These are phyloP conservation scores for Hordeum vulgare DNA, from an alignment of 176 grass and related monocot genomes.

Conservation along the genomic window MorexV3_pseudomolecules_assembly NC_058521.1:515279720-515280219, in stretches of 20 bases:
- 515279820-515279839: not conserved
- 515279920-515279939: not conserved
- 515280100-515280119: not conserved
- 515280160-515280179: not conserved
- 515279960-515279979: not conserved
- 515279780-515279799: not conserved
- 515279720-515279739: not conserved
- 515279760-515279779: too few species aligned
- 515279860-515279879: not conserved
- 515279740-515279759: too few species aligned
- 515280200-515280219: too few species aligned
- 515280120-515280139: not conserved
- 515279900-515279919: not conserved
- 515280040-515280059: not conserved
- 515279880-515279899: not conserved
- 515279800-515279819: not conserved
- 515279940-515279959: not conserved
- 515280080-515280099: not conserved
- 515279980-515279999: not conserved
- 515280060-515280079: not conserved
- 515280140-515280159: not conserved
- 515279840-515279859: not conserved
- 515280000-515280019: not conserved
- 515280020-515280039: not conserved
- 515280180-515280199: too few species aligned